Evolutionary conservation across 2,329 filamentous ascomycete genomes (phyloP), one percentile per base, ranked within the genome.

Genomic region (Pyricularia pennisetigena): DNA sequence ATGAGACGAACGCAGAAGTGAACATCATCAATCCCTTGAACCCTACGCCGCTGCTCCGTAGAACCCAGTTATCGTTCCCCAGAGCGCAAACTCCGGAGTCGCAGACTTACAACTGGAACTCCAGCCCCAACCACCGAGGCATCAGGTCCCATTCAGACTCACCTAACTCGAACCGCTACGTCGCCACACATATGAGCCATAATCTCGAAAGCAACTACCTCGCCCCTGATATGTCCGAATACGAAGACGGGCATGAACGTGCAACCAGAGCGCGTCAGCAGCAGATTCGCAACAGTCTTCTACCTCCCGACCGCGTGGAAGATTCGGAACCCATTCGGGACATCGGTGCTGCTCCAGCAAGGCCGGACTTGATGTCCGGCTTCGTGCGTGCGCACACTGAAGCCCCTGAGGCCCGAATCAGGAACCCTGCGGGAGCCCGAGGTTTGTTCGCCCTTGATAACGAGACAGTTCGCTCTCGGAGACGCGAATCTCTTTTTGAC

Each of bases 41-140:
- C 4, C 23, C 59, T 1, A 20, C 4, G 59, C 23, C 59, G 59
- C 24, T 62, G 26, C 59, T 26, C 12, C 59, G 24, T 24, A 8
- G 12, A 28, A 62, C 14, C 24, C 59, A 3, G 26, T 23, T 62
- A 7, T 62, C 59, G 24, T 10, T 12, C 10, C 24, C n/a, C 5
- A 62, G 59, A 62, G 26, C 59, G 24, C 23, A 62, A 62, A 62
- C 59, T 14, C 59, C 59, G 10, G 59, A 62, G 59, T 62, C 41
- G 6, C 65, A 66, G 65, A 57, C 65, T 16, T 66, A 66, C 41
- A 57, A 30, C 41, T 66, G 65, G 65, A 26, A 29, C 26, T 49
- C 65, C 5, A 54, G 29, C 30, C 65, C 65, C 35, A 20, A 49
- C 7, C 65, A 66, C 10, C 35, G 65, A 24, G 65, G 65, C 26